phyloP scores from a whole-genome alignment of 2,329 filamentous ascomycete species.

The Stenocarpella maydis region DNA sequence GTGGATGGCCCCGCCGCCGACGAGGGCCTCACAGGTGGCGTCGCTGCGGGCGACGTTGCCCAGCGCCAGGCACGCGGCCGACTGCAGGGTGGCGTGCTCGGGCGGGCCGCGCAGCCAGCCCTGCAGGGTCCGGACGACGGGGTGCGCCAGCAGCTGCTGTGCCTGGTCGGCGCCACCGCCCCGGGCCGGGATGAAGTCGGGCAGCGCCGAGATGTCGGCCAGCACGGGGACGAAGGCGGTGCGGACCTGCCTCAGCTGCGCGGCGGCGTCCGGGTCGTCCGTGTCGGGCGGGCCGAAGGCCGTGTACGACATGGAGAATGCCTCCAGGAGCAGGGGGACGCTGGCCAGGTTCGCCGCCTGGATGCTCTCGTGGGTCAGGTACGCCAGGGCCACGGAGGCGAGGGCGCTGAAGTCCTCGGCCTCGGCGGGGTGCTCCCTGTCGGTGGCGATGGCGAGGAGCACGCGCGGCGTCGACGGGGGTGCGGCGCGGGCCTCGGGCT shows the following conservation, averaged over 20 bases:
- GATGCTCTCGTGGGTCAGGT: slow-evolving; percentile 62
- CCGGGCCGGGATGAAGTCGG: slow-evolving; percentile 47
- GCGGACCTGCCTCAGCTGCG: slow-evolving; percentile 57
- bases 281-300: slow-evolving; percentile 49
- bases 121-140: slow-evolving; percentile 48
- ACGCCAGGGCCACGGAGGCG: slow-evolving; percentile 61
- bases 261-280: slow-evolving; percentile 54
- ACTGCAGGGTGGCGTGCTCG: slow-evolving; percentile 55
- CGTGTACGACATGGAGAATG: slow-evolving; percentile 58
- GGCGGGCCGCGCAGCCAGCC: slow-evolving; percentile 50
- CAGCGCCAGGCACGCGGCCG: slow-evolving; percentile 66
- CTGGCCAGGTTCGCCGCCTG: slow-evolving; percentile 57
- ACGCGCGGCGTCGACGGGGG: slow-evolving; percentile 55
- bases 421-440: slow-evolving; percentile 52
- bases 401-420: slow-evolving; percentile 63
- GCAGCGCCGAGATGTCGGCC: slow-evolving; percentile 57
- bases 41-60: slow-evolving; percentile 71
- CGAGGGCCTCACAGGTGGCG: slow-evolving; percentile 58
- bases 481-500: slow-evolving; percentile 55
- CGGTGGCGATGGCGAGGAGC: slow-evolving; percentile 59
- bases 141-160: slow-evolving; percentile 37
- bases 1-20: slow-evolving; percentile 54
- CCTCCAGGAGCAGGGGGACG: slow-evolving; percentile 54
- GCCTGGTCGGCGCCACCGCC: slow-evolving; percentile 1
- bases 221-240: slow-evolving; percentile 59